Percentiles rank a stretch among this genome's conserved stretches.
phyloP scores from a whole-genome alignment of 176 grass and related monocot species.

The Alloteropsis semialata region DNA sequence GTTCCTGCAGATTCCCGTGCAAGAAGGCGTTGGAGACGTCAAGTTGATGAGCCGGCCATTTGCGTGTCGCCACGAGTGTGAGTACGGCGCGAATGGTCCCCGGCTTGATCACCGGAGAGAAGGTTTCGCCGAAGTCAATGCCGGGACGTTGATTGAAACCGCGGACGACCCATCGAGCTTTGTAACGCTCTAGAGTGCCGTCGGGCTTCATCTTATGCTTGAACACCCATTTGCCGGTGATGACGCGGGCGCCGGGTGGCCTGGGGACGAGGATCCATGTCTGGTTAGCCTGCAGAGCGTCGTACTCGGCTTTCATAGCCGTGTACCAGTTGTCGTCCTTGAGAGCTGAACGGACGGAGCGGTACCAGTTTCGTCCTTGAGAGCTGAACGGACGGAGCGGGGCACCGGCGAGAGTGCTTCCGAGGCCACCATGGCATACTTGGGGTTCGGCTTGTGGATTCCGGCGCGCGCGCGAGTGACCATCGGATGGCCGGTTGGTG shows the following conservation, averaged over 20 bases:
- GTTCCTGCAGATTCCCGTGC: background rate
- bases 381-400: background rate
- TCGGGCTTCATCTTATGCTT: too few species aligned
- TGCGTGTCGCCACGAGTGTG: background rate
- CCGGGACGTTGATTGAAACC: background rate
- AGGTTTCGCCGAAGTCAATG: background rate
- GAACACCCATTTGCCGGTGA: too few species aligned
- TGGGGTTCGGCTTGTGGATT: background rate
- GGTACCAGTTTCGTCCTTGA: too few species aligned
- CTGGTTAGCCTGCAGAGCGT: too few species aligned
- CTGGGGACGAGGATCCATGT: too few species aligned
- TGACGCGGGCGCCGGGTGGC: too few species aligned
- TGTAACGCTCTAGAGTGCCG: background rate
- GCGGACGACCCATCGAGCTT: background rate
- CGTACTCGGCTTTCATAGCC: background rate
- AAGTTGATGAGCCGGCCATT: background rate
- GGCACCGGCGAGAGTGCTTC: background rate
- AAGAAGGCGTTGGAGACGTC: background rate
- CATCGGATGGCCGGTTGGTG: too few species aligned
- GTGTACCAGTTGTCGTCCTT: background rate
- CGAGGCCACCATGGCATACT: background rate
- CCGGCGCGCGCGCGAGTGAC: too few species aligned
- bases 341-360: too few species aligned
- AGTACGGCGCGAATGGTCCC: background rate
- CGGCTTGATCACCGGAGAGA: background rate